Percentiles rank a stretch among this genome's conserved stretches.
Conservation (phyloP, 192 early-diverging fungal species). For the Allomyces macrogynus region DNA sequence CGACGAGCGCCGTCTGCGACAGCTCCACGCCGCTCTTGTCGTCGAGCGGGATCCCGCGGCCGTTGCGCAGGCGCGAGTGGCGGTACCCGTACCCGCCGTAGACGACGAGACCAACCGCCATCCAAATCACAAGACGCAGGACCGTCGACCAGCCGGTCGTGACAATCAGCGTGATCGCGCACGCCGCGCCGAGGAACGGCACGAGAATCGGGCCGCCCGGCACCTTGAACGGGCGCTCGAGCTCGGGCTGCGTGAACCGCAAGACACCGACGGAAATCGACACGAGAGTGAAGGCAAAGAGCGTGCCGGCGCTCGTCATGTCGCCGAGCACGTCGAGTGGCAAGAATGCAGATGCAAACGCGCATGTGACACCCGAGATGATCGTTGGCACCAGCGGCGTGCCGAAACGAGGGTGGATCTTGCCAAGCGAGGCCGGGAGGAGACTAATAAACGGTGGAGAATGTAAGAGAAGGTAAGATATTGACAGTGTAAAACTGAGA, state of each 20-base stretch:
- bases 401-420: conserved; percentile 46
- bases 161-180: conserved; percentile 39
- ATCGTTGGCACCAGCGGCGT: conserved; percentile 59
- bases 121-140: conserved; percentile 57
- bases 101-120: conserved; percentile 48
- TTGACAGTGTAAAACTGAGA: no score
- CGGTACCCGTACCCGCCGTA: conserved; percentile 46
- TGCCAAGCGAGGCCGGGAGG: conserved; percentile 44
- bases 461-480: no score
- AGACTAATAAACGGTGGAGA: conserved; percentile 9
- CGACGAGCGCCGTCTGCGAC: no score
- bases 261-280: conserved; percentile 57
- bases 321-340: conserved; percentile 68
- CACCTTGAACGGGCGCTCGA: conserved; percentile 44
- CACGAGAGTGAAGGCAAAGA: conserved; percentile 69
- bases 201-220: conserved; percentile 40
- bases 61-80: conserved; percentile 26
- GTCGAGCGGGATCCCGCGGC: no score
- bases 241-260: conserved; percentile 51
- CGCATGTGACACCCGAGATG: conserved; percentile 38
- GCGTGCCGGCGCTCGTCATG: conserved; percentile 65
- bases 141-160: conserved; percentile 42
- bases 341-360: conserved; percentile 44
- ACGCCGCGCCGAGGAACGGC: conserved; percentile 37
- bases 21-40: no score